Conservation (phyloP, 345 rosid genomes). For the Lumnitzera racemosa region DNA sequence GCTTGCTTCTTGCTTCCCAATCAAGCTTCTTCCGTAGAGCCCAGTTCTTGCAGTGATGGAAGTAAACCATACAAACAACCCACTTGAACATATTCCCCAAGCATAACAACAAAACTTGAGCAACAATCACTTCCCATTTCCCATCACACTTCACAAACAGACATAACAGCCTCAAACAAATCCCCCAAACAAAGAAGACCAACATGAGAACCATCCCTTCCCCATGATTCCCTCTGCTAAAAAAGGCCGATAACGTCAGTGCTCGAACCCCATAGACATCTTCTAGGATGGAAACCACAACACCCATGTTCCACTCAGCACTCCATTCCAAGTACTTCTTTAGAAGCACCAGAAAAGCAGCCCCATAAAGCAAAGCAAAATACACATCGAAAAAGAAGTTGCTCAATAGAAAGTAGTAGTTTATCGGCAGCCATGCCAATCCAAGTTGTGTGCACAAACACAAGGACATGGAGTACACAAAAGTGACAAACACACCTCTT, state of each 20-base stretch:
- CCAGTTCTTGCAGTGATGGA: constrained; percentile 8
- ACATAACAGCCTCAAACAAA: constrained; percentile 22
- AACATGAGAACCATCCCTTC: constrained; percentile 25
- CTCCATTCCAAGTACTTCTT: constrained; percentile 33
- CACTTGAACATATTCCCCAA: constrained; percentile 7
- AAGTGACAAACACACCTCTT: constrained; percentile 9
- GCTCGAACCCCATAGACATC: constrained; percentile 24
- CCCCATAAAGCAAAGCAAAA: constrained; percentile 12
- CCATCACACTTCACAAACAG: constrained; percentile 16
- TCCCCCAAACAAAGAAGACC: constrained; percentile 18
- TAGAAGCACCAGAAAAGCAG: constrained; percentile 16
- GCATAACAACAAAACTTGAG: background rate
- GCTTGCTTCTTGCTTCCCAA: constrained; percentile 1
- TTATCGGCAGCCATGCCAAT: constrained; percentile 18
- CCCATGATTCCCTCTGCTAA: constrained; percentile 17
- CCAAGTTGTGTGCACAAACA: constrained; percentile 23
- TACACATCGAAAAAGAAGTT: background rate
- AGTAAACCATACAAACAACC: constrained; percentile 4
- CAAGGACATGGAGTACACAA: constrained; percentile 11
- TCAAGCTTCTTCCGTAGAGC: constrained; percentile 7
- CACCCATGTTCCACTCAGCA: constrained; percentile 35
- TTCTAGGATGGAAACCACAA: constrained; percentile 31
- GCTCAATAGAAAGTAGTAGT: constrained; percentile 9
- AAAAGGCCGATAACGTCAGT: constrained; percentile 18
- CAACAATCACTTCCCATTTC: constrained; percentile 10